These are phyloP conservation scores for Chlorokybus atmophyticus DNA, from an alignment of 139 green algal species.

Conservation along the genomic window DNA sequence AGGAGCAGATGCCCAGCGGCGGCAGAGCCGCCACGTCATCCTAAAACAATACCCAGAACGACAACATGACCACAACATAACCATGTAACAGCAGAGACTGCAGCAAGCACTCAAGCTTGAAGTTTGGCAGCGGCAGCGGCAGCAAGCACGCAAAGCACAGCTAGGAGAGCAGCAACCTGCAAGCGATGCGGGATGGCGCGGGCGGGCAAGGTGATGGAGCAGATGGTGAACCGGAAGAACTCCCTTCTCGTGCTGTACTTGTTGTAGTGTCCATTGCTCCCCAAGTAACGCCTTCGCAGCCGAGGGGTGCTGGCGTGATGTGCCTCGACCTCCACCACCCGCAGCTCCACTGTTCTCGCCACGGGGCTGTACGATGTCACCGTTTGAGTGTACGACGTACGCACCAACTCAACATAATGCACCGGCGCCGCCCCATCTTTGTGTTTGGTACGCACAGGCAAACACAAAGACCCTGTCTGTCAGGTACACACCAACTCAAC, in stretches of 20 bases:
- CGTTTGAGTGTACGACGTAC: slow-evolving; percentile 47
- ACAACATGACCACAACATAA: too few species aligned
- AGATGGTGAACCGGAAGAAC: slow-evolving; percentile 86
- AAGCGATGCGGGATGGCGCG: too few species aligned
- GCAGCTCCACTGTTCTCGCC: slow-evolving; percentile 61
- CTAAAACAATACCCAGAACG: too few species aligned
- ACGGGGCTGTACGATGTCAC: slow-evolving; percentile 74
- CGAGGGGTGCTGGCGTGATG: slow-evolving; percentile 69
- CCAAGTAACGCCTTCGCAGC: slow-evolving; percentile 60
- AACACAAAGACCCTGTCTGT: slow-evolving; percentile 83
- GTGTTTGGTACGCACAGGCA: slow-evolving; percentile 43
- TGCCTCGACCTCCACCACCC: slow-evolving; percentile 75
- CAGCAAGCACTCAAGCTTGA: too few species aligned
- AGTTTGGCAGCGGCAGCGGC: too few species aligned
- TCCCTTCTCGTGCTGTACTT: too few species aligned
- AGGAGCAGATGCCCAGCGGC: too few species aligned
- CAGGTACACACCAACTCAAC: too few species aligned
- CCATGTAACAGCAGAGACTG: too few species aligned
- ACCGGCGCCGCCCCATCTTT: slow-evolving; percentile 47
- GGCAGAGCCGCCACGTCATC: too few species aligned
- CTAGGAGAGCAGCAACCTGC: too few species aligned
- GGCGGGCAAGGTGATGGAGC: slow-evolving; percentile 55
- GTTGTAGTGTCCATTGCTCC: slow-evolving; percentile 70
- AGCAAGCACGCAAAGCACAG: too few species aligned
- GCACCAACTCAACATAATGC: slow-evolving; percentile 32